Conservation (phyloP, 305 asterid species). For the Salvia sclarea region DNA sequence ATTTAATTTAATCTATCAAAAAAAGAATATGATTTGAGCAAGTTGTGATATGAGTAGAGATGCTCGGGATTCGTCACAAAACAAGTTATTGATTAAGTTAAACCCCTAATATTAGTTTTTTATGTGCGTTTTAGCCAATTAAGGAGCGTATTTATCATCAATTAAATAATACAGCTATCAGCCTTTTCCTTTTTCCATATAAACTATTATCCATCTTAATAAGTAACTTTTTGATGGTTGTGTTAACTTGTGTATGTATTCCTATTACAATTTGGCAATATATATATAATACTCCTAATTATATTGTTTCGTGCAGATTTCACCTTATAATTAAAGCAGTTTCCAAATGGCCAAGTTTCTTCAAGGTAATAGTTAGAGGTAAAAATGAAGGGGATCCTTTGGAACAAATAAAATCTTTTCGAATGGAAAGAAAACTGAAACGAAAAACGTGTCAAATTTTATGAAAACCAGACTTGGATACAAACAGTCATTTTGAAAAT, state of each 20-base stretch:
- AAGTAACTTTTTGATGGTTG: not conserved
- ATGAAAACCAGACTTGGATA: not conserved
- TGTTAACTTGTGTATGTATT: not conserved
- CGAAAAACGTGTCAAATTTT: not conserved
- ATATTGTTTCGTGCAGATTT: not conserved
- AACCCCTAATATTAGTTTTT: not conserved
- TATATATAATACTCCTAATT: too few species aligned
- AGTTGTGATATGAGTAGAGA: not conserved
- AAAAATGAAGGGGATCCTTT: not conserved
- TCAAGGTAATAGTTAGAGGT: not conserved
- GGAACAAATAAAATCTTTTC: not conserved
- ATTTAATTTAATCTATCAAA: not conserved
- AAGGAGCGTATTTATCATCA: not conserved
- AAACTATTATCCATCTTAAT: not conserved
- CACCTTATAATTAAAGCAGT: not conserved
- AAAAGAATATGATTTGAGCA: not conserved
- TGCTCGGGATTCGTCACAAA: too few species aligned
- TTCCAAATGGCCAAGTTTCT: not conserved
- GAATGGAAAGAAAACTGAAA: not conserved
- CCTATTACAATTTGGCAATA: not conserved
- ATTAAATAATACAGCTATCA: not conserved
- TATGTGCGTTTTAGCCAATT: not conserved
- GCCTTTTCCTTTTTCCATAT: not conserved
- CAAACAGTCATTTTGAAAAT: not conserved
- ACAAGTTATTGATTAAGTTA: not conserved